Percentiles rank a stretch among this genome's conserved stretches.
Conservation (phyloP, 495 filamentous ascomycete genomes). For the Penicillium steckii region DNA sequence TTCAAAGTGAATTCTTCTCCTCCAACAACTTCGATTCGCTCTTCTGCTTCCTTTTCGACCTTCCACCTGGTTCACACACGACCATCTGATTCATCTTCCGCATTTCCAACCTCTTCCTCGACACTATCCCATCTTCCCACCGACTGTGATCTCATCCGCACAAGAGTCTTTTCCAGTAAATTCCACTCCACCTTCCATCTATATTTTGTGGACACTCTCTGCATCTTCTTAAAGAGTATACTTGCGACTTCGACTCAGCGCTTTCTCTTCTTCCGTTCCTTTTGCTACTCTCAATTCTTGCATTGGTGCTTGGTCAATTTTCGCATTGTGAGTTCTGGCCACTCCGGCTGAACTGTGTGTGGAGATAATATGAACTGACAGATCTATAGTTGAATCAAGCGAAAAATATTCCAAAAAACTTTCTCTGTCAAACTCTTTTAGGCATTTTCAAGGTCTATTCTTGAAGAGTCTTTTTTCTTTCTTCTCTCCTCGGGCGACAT, state of each 20-base stretch:
- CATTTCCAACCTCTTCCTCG: neutral
- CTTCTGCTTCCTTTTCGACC: conserved; percentile 13
- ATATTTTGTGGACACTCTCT: conserved; percentile 20
- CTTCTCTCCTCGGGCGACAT: neutral
- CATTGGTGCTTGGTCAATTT: conserved; percentile 25
- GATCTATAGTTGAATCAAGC: neutral
- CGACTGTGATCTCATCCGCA: conserved; percentile 23
- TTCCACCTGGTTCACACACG: conserved; percentile 5
- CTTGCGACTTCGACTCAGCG: conserved; percentile 11
- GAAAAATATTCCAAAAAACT: neutral
- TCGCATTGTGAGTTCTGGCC: conserved; percentile 36
- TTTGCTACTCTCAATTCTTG: conserved; percentile 24
- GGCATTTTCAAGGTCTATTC: neutral
- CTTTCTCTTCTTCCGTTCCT: conserved; percentile 19
- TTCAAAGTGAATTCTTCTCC: conserved; percentile 29
- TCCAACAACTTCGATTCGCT: conserved; percentile 25
- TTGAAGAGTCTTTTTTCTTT: neutral
- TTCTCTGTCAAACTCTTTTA: neutral
- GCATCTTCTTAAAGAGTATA: conserved; percentile 11
- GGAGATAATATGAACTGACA: conserved; percentile 11
- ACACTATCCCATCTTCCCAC: neutral
- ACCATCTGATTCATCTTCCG: conserved; percentile 6
- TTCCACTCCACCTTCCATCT: conserved; percentile 16
- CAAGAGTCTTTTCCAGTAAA: conserved; percentile 26
- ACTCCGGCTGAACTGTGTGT: neutral